Base-by-base conservation (phyloP, 768 basidiomycete genomes). In the Boletus fagicola region DNA sequence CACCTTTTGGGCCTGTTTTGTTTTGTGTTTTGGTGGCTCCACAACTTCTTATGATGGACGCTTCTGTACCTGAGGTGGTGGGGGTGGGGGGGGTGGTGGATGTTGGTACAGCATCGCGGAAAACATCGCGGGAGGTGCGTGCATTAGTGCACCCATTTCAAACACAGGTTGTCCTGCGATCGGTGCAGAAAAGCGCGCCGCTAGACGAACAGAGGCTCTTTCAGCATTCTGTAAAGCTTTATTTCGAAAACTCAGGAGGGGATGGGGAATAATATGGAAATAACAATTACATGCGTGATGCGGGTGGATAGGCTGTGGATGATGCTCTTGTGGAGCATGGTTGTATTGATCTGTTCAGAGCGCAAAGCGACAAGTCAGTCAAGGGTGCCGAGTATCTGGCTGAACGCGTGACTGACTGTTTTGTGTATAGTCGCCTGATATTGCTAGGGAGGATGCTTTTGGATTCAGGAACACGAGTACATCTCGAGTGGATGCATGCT, bases 161-260 rank as follows among this genome's bases (percentile, higher is more conserved):
- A 71, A 72, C 57, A 71, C 54, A 45, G 70, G 63, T 61, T 72
- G 60, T 39, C 62, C 63, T 24, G 64, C 45, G 13, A 76, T 70
- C 49, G 72, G 68, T 16, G 68, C 65, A 30, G 75, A 72, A 46
- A 72, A 80, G 45, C 84, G 82, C 35, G 83, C 83, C 45, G 78
- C 80, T 64, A 86, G 62, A 62, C 84, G 84, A 69, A 85, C 69
- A 66, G 84, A 83, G 54, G 77, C 82, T 57, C 86, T 74, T 64
- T 85, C 80, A 66, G 76, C 63, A 49, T 61, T 54, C 74, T 86
- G 85, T 73, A 77, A 85, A 59, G 69, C 83, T 83, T 68, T 38
- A 26, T 58, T 63, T 48, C 44, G 47, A 61, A 49, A 28, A 58
- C 63, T 71, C 58, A 64, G 64, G 62, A 59, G 56, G 54, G 55